Base-by-base conservation (phyloP, 768 basidiomycete genomes). In the Amylocystis lapponica region DNA sequence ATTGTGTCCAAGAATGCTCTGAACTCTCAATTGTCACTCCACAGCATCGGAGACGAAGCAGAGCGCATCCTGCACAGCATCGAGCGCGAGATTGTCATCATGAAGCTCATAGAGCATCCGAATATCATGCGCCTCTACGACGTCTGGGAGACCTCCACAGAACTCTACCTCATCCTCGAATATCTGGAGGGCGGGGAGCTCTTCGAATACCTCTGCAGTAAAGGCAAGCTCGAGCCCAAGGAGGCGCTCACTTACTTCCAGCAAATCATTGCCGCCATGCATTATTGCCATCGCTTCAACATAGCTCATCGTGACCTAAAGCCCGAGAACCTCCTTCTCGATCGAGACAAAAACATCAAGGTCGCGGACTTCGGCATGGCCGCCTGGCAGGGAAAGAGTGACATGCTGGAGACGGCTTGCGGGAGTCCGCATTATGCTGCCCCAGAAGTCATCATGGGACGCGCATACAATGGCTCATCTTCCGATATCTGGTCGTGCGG, bases 321-420 rank as follows among this genome's bases (percentile, higher is more conserved):
- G 58, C 91, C 89, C 2, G 94, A 96, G 62, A 98, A 96, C 59
- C 71, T 98, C 23, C 72, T 98, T 39, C 78, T 95, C 37, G 88
- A 91, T 67, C 70, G 75, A 29, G 68, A 88, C 55, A 78, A 75
- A 50, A 92, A 91, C 53, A 83, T 97, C 76, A 98, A 95, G 60
- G 82, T 97, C 26, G 92, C 89, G 2, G 94, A 97, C 65, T 94
- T 96, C 59, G 93, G 94, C n/a, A 93, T 96, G 88, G 92, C 93
- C 3, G 86, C 87, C 26, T 93, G 88, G 84, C 87, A 92, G 63
- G 72, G 67, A 20, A 76, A 77, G 47, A 71, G 74, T 38, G 66
- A 71, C 13, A 60, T 81, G 60, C 72, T 96, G 38, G 75, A 76
- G 54, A 96, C 93, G 0, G 85, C 86, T 19, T 96, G 94, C 52